Base-by-base conservation (phyloP, 495 filamentous ascomycete genomes). In the Penicillium herquei region DNA sequence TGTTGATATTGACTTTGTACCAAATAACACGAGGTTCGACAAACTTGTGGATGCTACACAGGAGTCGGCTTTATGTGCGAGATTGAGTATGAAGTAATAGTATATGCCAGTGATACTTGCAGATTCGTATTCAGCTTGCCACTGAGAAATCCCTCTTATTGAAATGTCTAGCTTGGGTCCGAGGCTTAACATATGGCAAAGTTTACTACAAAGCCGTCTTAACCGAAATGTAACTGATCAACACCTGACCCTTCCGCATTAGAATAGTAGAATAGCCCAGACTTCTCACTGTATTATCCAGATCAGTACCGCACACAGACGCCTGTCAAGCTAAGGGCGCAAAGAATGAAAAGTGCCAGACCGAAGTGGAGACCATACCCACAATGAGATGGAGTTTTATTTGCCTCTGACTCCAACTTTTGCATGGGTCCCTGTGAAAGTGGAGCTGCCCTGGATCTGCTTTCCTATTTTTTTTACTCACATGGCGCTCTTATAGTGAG, bases 201-300 rank as follows among this genome's bases (percentile, higher is more conserved):
- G 12, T 51, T 58, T 51, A 47, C 30, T 41, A 13, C 10, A 18
- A 51, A 63, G 59, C 65, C 65, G 65, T 68, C 50, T 52, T 68
- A 68, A 42, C 65, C 65, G 65, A 61, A 43, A 14, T 6, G 54
- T 43, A 8, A 21, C 40, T 51, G 65, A 65, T 67, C 65, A 67
- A 51, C 65, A 58, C 13, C 21, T 12, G 13, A 6, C 17, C 49
- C 14, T 65, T 41, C 65, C 59, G 13, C 14, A 60, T 65, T 56
- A 13, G 57, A 52, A 40, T 18, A 26, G 21, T 26, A 3, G 50
- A 42, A 30, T 43, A 52, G 26, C 26, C 50, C 43, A 16, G 30
- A 52, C 17, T 49, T 52, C 39, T 52, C 50, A 32, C 12, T 10
- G 17, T 34, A 16, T 10, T 44, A 16, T 17, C 50, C 26, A 52